A percentile compares a stretch with the other conserved stretches of the same genome.
Evolutionary conservation across 139 green algal species (phyloP).

Genomic region (Ettlia oleoabundans): DNA sequence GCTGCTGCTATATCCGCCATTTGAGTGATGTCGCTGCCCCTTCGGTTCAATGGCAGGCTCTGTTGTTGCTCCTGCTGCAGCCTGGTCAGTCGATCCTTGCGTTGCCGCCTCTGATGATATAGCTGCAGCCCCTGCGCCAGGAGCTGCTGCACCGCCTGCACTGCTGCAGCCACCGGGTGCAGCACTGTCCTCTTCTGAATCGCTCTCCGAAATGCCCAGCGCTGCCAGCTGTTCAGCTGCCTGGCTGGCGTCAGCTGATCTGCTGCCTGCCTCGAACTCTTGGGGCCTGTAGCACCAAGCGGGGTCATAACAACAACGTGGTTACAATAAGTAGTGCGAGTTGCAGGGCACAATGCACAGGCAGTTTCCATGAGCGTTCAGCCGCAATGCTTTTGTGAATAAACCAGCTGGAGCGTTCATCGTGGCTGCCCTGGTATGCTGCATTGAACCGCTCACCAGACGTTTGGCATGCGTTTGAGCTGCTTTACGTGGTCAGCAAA

Average conservation of each 20-base stretch:
- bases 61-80: neutral
- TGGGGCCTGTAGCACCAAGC: conserved; percentile 5
- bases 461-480: conserved; percentile 56
- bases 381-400: no score
- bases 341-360: no score
- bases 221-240: conserved; percentile 15
- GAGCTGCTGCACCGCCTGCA: neutral
- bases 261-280: conserved; percentile 25
- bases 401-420: no score
- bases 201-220: neutral
- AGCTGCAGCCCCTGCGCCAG: neutral
- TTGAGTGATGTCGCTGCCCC: no score
- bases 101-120: neutral
- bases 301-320: neutral
- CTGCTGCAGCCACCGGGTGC: conserved; percentile 11
- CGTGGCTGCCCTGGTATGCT: neutral
- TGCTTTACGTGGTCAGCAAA: conserved; percentile 72
- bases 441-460: conserved; percentile 52
- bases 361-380: no score
- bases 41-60: no score
- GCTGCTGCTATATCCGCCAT: no score
- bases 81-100: no score
- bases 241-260: neutral
- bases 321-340: neutral
- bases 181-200: neutral